A percentile compares a stretch with the other conserved stretches of the same genome.
phyloP scores from a whole-genome alignment of 2,329 filamentous ascomycete species.

The Fusarium secorum region DNA sequence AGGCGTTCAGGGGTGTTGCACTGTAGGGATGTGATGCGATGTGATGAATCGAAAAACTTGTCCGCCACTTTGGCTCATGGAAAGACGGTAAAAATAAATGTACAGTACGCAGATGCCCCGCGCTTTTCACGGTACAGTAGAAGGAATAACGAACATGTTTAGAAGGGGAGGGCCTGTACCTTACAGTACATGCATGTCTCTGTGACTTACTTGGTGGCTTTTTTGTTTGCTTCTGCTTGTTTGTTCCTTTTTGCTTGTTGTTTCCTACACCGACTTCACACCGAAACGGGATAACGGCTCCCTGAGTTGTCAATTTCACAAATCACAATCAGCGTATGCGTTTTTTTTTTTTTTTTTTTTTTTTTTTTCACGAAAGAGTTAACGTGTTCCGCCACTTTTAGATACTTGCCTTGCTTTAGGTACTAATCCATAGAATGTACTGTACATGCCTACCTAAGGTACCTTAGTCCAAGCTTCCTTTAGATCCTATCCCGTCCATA shows the following conservation, averaged over 20 bases:
- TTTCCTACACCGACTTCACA: slow-evolving; percentile 44
- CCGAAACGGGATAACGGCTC: slow-evolving; percentile 38
- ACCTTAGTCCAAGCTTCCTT: slow-evolving; percentile 8
- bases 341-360: slow-evolving; percentile 17
- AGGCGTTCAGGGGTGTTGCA: slow-evolving; percentile 16
- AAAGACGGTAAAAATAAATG: slow-evolving; percentile 36
- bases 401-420: neutral
- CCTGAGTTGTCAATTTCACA: slow-evolving; percentile 32
- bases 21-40: slow-evolving; percentile 15
- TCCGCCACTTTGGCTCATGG: slow-evolving; percentile 30
- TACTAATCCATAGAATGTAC: slow-evolving; percentile 5
- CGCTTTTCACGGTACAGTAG: slow-evolving; percentile 10
- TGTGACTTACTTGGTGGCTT: neutral
- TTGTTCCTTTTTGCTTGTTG: slow-evolving; percentile 13
- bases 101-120: slow-evolving; percentile 14
- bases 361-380: slow-evolving; percentile 1
- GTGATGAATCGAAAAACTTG: slow-evolving; percentile 31
- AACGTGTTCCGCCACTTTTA: slow-evolving; percentile 30
- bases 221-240: slow-evolving; percentile 20
- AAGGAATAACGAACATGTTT: slow-evolving; percentile 24
- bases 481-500: slow-evolving; percentile 3
- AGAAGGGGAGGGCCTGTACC: neutral
- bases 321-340: slow-evolving; percentile 17
- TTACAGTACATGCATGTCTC: neutral
- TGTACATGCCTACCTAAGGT: neutral